These are phyloP conservation scores for Venturia carpophila DNA, from an alignment of 2,329 filamentous ascomycete species.

Conservation along the genomic window DNA sequence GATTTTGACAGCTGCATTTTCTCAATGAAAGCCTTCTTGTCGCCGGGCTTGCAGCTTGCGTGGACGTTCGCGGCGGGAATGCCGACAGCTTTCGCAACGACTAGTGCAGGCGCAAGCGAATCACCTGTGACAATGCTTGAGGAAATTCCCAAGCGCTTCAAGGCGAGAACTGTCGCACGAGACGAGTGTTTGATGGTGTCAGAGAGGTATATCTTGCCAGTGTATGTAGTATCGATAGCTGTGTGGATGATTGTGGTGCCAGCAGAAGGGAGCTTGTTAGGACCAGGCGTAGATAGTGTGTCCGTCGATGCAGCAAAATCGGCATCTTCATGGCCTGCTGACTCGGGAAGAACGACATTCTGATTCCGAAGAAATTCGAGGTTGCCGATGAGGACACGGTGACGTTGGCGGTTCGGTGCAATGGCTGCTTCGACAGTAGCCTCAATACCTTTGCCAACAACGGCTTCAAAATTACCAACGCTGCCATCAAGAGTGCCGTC, in stretches of 20 bases:
- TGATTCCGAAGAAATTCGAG: constrained; percentile 66
- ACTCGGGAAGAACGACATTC: constrained; percentile 54
- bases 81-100: constrained; percentile 75
- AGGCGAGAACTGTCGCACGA: constrained; percentile 67
- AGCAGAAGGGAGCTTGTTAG: constrained; percentile 30
- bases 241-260: constrained; percentile 89
- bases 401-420: constrained; percentile 59
- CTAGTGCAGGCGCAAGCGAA: constrained; percentile 72
- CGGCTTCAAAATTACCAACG: constrained; percentile 74
- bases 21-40: constrained; percentile 81
- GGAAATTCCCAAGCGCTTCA: constrained; percentile 76
- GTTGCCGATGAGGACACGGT: constrained; percentile 79
- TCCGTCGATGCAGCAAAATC: constrained; percentile 29
- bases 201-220: constrained; percentile 73
- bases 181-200: constrained; percentile 90
- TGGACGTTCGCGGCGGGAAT: constrained; percentile 69
- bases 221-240: constrained; percentile 73
- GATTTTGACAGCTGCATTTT: constrained; percentile 55
- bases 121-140: constrained; percentile 93
- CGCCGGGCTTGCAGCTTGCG: constrained; percentile 80
- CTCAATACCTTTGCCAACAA: constrained; percentile 76
- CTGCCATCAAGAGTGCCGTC: constrained; percentile 75
- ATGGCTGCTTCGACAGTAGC: constrained; percentile 72
- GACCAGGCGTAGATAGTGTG: constrained; percentile 12
- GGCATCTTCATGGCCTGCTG: constrained; percentile 24